These are phyloP conservation scores for Rhododendron ferrugineum DNA, from an alignment of 148 eudicot species.

Conservation along the genomic window DNA sequence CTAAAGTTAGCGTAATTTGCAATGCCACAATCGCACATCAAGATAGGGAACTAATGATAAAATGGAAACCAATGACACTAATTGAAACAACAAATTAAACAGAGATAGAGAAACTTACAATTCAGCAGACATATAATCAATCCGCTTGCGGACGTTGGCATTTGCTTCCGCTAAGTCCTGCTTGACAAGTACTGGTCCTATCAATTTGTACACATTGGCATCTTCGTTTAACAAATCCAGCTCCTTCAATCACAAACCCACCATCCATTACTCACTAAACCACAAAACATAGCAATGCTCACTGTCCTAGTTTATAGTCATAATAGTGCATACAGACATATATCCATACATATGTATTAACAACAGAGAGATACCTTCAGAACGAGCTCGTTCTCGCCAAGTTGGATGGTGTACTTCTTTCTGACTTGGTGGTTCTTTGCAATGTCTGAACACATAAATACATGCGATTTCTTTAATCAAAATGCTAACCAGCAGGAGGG, in stretches of 20 bases:
- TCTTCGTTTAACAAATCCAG: slow-evolving; percentile 89
- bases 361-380: slow-evolving; percentile 52
- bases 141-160: slow-evolving; percentile 90
- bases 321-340: background rate
- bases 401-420: slow-evolving; percentile 92
- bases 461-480: background rate
- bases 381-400: slow-evolving; percentile 96
- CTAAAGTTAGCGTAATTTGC: background rate
- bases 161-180: slow-evolving; percentile 98
- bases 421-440: slow-evolving; percentile 90
- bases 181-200: slow-evolving; percentile 96
- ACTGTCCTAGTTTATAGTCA: background rate
- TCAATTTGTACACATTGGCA: slow-evolving; percentile 95
- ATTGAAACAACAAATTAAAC: background rate
- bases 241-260: slow-evolving; percentile 51
- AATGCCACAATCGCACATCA: background rate
- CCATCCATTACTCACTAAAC: slow-evolving; percentile 7
- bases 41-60: background rate
- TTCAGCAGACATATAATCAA: slow-evolving; percentile 94
- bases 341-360: background rate
- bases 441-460: slow-evolving; percentile 41
- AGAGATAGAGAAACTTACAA: slow-evolving; percentile 41
- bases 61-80: background rate
- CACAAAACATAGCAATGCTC: background rate
- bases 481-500: background rate